A percentile compares a stretch with the other conserved stretches of the same genome.
Evolutionary conservation across 768 basidiomycete genomes (phyloP).

Genomic region (Pisolithus orientalis): DNA sequence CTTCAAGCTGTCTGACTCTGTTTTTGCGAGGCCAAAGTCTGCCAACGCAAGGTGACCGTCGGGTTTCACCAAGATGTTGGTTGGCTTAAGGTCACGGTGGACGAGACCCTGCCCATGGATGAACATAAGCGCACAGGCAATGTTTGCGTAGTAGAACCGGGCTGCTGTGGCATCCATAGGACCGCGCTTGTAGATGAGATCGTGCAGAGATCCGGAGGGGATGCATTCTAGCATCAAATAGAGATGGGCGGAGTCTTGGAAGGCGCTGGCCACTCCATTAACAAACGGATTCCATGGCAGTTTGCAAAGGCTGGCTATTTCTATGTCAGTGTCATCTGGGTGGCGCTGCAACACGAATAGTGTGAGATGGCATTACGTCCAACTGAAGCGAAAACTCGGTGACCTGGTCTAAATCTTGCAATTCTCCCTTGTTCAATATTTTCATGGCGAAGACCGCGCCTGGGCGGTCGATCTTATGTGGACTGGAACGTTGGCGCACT

Average conservation of each 20-base stretch:
- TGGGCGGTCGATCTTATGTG: constrained; percentile 28
- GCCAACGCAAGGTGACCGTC: constrained; percentile 51
- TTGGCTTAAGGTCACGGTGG: constrained; percentile 54
- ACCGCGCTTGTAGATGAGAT: constrained; percentile 26
- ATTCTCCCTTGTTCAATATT: constrained; percentile 29
- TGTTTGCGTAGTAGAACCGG: constrained; percentile 52
- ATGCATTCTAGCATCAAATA: constrained; percentile 49
- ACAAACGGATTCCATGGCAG: constrained; percentile 54
- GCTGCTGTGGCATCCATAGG: constrained; percentile 28
- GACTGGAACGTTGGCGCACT: constrained; percentile 22
- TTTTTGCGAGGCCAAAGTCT: constrained; percentile 43
- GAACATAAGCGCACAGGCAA: constrained; percentile 43
- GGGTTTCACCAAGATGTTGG: constrained; percentile 48
- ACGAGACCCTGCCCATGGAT: constrained; percentile 38
- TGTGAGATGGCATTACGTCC: background rate
- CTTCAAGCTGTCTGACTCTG: constrained; percentile 11
- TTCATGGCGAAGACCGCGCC: constrained; percentile 44
- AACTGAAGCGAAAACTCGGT: constrained; percentile 3
- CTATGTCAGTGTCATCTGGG: constrained; percentile 30
- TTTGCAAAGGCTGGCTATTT: constrained; percentile 34
- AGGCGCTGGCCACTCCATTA: constrained; percentile 37
- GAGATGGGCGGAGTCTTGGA: constrained; percentile 41
- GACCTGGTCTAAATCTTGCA: constrained; percentile 28
- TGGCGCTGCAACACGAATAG: constrained; percentile 13
- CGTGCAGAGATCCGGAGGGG: constrained; percentile 37